Percentiles rank a stretch among this genome's conserved stretches.
These are phyloP conservation scores for Nectriaceae sp. DNA, from an alignment of 2,329 filamentous ascomycete genomes.

Conservation along the genomic window DNA sequence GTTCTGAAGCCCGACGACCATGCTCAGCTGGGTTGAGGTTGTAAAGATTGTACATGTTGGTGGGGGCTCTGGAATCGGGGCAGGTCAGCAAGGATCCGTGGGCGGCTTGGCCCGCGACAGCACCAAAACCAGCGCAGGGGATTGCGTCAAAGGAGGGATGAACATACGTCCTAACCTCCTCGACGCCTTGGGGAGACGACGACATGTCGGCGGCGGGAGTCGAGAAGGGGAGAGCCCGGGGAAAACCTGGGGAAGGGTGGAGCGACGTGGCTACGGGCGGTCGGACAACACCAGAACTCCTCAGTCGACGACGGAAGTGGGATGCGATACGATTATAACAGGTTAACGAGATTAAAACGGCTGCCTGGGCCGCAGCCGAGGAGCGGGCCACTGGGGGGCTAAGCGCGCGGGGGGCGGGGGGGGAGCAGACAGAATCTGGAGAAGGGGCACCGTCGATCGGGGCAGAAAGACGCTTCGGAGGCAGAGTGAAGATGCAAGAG, in stretches of 20 bases:
- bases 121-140: neutral
- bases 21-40: conserved; percentile 38
- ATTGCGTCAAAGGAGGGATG: neutral
- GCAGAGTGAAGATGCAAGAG: conserved; percentile 1
- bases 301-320: neutral
- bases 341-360: neutral
- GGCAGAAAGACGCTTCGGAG: no score
- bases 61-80: conserved; percentile 23
- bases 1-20: conserved; percentile 33
- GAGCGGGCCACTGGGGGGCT: neutral
- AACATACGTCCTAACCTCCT: conserved; percentile 31
- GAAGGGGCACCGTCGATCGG: no score
- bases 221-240: conserved; percentile 11
- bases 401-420: neutral
- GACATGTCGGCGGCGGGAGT: conserved; percentile 15
- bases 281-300: neutral
- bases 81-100: conserved; percentile 17
- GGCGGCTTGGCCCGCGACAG: neutral
- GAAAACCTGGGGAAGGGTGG: conserved; percentile 5
- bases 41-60: conserved; percentile 30
- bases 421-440: neutral
- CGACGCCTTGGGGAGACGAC: conserved; percentile 24
- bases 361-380: neutral
- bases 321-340: neutral
- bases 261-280: neutral